These are phyloP conservation scores for Aspergillus sp. DNA, from an alignment of 2,329 filamentous ascomycete genomes.

Conservation along the genomic window DNA sequence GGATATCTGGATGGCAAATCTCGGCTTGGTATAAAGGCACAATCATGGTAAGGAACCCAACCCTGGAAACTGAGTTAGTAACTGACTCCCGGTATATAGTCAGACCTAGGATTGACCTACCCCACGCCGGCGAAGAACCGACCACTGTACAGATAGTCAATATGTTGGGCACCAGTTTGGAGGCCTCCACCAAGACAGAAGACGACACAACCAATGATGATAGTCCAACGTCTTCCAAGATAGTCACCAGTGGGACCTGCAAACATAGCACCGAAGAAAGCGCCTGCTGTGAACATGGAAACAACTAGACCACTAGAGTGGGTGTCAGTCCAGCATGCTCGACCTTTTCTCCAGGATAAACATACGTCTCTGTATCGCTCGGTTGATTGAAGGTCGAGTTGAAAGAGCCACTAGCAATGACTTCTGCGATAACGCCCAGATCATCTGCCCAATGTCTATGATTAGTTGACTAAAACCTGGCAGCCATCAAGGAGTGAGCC, in stretches of 20 bases:
- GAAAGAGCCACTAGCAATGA: conserved; percentile 47
- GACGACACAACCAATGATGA: conserved; percentile 67
- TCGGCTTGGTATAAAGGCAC: conserved; percentile 76
- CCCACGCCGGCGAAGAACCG: conserved; percentile 63
- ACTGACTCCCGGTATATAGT: conserved; percentile 26
- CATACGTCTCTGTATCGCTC: conserved; percentile 33
- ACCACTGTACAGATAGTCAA: conserved; percentile 67
- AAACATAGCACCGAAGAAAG: conserved; percentile 67
- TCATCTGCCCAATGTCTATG: conserved; percentile 41
- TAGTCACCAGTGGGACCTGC: conserved; percentile 65
- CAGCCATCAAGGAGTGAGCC: background rate
- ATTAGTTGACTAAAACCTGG: conserved; percentile 1
- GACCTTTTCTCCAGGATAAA: background rate
- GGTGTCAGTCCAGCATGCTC: background rate
- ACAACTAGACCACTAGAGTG: conserved; percentile 65
- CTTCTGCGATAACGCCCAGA: conserved; percentile 60
- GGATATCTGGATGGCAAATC: conserved; percentile 73
- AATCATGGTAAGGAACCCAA: conserved; percentile 64
- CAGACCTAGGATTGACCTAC: conserved; percentile 22
- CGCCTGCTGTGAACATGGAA: conserved; percentile 73
- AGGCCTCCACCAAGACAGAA: conserved; percentile 72
- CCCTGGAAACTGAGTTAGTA: conserved; percentile 43
- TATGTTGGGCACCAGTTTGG: conserved; percentile 65
- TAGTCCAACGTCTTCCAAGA: conserved; percentile 70
- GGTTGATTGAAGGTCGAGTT: conserved; percentile 28